Evolutionary conservation across 805 yeast genomes (phyloP).

Genomic region (Yamadazyma kitorensis): DNA sequence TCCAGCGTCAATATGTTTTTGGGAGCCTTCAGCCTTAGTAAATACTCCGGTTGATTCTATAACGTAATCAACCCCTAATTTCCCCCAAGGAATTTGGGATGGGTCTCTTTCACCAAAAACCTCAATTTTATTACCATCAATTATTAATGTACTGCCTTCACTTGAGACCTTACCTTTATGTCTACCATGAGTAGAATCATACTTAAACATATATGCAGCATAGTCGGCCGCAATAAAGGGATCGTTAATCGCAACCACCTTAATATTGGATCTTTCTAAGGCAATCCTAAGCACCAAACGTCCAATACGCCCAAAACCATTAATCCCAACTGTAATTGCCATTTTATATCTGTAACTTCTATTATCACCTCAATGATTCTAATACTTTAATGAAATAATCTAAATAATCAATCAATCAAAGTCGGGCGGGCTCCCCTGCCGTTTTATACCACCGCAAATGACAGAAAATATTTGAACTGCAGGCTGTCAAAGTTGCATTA

Average conservation of each 20-base stretch:
- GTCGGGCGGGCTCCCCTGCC: no score
- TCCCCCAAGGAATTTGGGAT: conserved; percentile 33
- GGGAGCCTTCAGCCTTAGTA: conserved; percentile 34
- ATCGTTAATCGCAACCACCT: conserved; percentile 32
- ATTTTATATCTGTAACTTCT: conserved; percentile 8
- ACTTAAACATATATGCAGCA: conserved; percentile 36
- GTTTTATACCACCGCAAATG: no score
- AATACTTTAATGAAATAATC: no score
- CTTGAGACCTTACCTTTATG: conserved; percentile 27
- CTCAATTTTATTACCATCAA: conserved; percentile 26
- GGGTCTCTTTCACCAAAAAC: conserved; percentile 36
- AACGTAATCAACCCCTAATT: conserved; percentile 29
- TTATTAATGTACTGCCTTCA: conserved; percentile 21
- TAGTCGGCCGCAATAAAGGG: conserved; percentile 35
- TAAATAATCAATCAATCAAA: no score
- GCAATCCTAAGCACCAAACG: conserved; percentile 35
- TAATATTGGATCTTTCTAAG: conserved; percentile 27
- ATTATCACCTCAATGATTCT: no score
- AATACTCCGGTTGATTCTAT: conserved; percentile 36
- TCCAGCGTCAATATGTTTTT: conserved; percentile 36
- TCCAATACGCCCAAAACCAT: conserved; percentile 37
- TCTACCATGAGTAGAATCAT: conserved; percentile 36
- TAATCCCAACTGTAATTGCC: conserved; percentile 32
- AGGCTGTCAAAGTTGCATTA: no score
- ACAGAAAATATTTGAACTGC: no score